Percentiles rank a stretch among this genome's conserved stretches.
These are phyloP conservation scores for Magnaporthales sp. DNA, from an alignment of 2,329 filamentous ascomycete genomes.

Conservation along the genomic window DNA sequence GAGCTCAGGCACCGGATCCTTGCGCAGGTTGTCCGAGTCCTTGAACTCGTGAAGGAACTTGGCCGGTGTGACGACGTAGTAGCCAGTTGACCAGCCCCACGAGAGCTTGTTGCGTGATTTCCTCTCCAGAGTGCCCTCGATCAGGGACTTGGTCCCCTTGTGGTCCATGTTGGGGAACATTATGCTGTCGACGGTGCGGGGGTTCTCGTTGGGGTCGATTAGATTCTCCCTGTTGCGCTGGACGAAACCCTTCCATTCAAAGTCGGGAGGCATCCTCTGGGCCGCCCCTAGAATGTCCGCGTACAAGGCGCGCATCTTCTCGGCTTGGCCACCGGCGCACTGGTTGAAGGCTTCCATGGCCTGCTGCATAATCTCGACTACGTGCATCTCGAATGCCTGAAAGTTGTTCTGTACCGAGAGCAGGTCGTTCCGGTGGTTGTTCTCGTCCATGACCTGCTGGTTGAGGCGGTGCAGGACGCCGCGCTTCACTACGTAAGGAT, in stretches of 20 bases:
- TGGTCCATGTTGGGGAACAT: constrained; percentile 87
- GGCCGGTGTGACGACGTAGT: constrained; percentile 84
- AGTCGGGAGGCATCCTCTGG: constrained; percentile 72
- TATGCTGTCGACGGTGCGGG: constrained; percentile 65
- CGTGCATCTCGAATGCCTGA: constrained; percentile 75
- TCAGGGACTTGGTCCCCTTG: constrained; percentile 66
- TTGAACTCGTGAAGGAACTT: constrained; percentile 96
- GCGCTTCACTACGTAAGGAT: constrained; percentile 81
- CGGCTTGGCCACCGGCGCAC: constrained; percentile 69
- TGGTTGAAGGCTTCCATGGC: constrained; percentile 77
- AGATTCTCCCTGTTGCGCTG: constrained; percentile 62
- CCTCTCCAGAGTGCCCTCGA: constrained; percentile 82
- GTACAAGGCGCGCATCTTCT: constrained; percentile 76
- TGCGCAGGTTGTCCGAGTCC: constrained; percentile 65
- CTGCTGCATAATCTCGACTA: constrained; percentile 74
- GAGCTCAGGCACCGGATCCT: constrained; percentile 75
- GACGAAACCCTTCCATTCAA: constrained; percentile 86
- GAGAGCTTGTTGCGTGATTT: constrained; percentile 81
- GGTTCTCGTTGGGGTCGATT: constrained; percentile 66
- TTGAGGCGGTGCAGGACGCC: constrained; percentile 76
- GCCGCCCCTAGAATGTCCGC: constrained; percentile 70
- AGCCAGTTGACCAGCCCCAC: constrained; percentile 68
- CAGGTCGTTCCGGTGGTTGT: constrained; percentile 89
- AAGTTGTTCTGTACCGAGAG: constrained; percentile 89
- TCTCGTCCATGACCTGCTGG: constrained; percentile 90